Base-by-base conservation (phyloP, 2,329 filamentous ascomycete genomes). In the Aspergillus sclerotialis region DNA sequence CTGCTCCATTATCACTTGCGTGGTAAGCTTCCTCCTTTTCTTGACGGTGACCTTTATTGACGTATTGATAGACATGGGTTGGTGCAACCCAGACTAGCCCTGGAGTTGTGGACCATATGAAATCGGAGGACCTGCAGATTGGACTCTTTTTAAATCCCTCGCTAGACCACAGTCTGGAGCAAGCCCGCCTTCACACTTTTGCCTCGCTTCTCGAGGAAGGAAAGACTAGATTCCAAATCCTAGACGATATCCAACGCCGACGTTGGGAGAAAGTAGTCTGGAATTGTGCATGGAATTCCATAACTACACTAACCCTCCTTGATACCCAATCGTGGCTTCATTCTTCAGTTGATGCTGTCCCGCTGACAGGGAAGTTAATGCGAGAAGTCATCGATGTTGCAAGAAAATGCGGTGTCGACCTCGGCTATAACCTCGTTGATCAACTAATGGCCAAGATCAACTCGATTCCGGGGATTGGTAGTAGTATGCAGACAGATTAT, bases 101-200 rank as follows among this genome's bases (percentile, higher is more conserved):
- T 0, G 75, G 74, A 0, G 40, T 68, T 3, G 56, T 76, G 15
- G 50, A 55, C 7, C 75, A 78, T 43, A 70, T 59, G 14, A 67
- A 65, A 33, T 68, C 67, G 9, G 75, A 78, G 46, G 62, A 73
- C 40, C 69, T 72, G 50, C 68, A 78, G 36, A 67, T 78, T 3
- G 75, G 74, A 0, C 49, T 76, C 0, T 76, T 68, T 42, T 55
- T 63, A 0, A 73, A 70, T 19, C 15, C 50, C 0, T 10, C 30
- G 0, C 28, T 61, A 0, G 50, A 64, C 1, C 8, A 28, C 0
- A 14, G 40, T 0, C 6, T 46, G 0, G 70, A 74, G 30, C 39
- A 56, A 3, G 14, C 45, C 3, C 59, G 60, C 0, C 60, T 76
- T 0, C 40, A 65, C 0, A 48, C 45, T 0, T 71, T 75, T 25